A percentile compares a stretch with the other conserved stretches of the same genome.
Evolutionary conservation across 768 basidiomycete genomes (phyloP).

Genomic region (Boletales sp.): DNA sequence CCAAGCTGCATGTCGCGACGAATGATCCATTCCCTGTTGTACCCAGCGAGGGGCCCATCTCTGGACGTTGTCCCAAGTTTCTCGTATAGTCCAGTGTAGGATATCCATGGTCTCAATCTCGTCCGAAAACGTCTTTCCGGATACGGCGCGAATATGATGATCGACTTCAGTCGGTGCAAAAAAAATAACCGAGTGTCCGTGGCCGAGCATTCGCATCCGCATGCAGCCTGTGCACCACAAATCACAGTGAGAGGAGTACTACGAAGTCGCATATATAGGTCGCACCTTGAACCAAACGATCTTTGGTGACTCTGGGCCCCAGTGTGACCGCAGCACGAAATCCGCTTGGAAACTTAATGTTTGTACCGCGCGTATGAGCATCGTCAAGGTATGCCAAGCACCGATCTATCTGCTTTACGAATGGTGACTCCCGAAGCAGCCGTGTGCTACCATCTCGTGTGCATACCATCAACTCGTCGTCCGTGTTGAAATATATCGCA

Average conservation of each 20-base stretch:
- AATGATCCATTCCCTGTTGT: constrained; percentile 40
- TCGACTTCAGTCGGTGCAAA: constrained; percentile 46
- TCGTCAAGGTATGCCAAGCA: constrained; percentile 15
- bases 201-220: constrained; percentile 51
- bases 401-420: constrained; percentile 5
- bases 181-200: constrained; percentile 46
- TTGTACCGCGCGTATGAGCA: constrained; percentile 18
- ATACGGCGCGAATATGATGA: constrained; percentile 32
- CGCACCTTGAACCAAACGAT: constrained; percentile 14
- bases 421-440: constrained; percentile 33
- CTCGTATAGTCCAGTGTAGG: constrained; percentile 41
- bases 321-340: constrained; percentile 16
- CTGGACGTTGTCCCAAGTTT: constrained; percentile 42
- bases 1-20: constrained; percentile 25
- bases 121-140: constrained; percentile 3
- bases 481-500: constrained; percentile 23
- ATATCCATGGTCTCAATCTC: constrained; percentile 31
- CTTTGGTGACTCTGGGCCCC: constrained; percentile 14
- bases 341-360: constrained; percentile 12
- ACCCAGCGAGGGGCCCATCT: constrained; percentile 42
- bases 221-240: constrained; percentile 40
- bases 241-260: background rate
- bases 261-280: background rate
- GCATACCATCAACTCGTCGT: constrained; percentile 25
- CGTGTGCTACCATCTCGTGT: constrained; percentile 36